Evolutionary conservation across 176 grass and related monocot genomes (phyloP), one percentile per base, ranked within the genome.

Genomic region (Bolboschoenus planiculmis): DNA sequence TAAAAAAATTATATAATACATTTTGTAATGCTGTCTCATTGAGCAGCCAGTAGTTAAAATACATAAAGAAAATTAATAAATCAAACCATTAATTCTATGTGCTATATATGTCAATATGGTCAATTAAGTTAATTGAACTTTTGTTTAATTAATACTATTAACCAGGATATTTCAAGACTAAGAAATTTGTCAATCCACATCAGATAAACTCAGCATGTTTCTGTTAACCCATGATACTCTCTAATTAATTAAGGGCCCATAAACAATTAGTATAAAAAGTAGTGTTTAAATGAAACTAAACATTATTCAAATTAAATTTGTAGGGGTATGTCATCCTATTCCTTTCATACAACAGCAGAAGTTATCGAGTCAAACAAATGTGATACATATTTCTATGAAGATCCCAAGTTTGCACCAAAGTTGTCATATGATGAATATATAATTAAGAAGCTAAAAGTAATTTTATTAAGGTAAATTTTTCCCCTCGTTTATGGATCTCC

Each of bases 341-440:
- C 51, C 55, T 80, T 35, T 80, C 53, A 57, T 35, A 58, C 48
- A 80, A 3, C 27, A 80, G 51, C 29, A 80, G 16, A 57, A 57
- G 47, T 79, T 37, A 55, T 55, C 44, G 26, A 58, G 77, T 80
- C 77, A 80, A 80, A 80, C 77, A 80, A 80, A 80, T 36, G 53
- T 30, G 23, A 39, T 21, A 27, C 26, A 15, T 30, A 59, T 46
- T 35, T 61, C 79, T 59, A 40, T 43, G 21, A 33, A 81, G 14
- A 7, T 64, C 54, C 55, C 26, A 56, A 14, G 14, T 27, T 30
- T 81, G 56, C 24, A 63, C 79, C 36, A 3, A 79, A 35, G 3
- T n/a, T 36, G 18, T 36, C 51, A 79, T 4, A 13, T 18, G 14
- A 79, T 54, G 8, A 36, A 29, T 20, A 53, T 48, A 7, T 10